Evolutionary conservation across 2,329 filamentous ascomycete genomes (phyloP).

Genomic region (Boeremia lycopersici): DNA sequence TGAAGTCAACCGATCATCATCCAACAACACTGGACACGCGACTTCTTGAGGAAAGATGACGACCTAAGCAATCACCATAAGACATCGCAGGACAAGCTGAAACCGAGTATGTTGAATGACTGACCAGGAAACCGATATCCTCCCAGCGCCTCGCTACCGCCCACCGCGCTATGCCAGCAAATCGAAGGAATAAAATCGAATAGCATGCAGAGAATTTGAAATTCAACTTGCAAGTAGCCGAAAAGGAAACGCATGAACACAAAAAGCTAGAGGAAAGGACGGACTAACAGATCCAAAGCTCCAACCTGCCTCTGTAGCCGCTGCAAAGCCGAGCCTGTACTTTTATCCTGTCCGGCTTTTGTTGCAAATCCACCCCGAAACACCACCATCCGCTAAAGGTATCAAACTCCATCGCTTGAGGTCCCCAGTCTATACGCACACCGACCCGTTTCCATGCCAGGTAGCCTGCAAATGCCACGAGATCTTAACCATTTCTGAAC

Average conservation of each 20-base stretch:
- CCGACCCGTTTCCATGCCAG: conserved; percentile 40
- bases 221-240: conserved; percentile 9
- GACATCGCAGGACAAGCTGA: conserved; percentile 13
- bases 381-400: conserved; percentile 44
- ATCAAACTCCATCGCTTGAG: conserved; percentile 47
- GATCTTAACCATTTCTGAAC: conserved; percentile 46
- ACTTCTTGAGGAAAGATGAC: background rate
- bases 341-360: conserved; percentile 43
- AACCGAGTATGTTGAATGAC: conserved; percentile 14
- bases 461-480: conserved; percentile 47
- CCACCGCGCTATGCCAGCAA: conserved; percentile 21
- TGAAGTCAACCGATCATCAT: background rate
- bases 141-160: conserved; percentile 20
- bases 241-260: conserved; percentile 7
- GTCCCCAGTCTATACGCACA: conserved; percentile 47
- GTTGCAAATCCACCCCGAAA: conserved; percentile 40
- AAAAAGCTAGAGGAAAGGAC: conserved; percentile 9
- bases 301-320: conserved; percentile 6
- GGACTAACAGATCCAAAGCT: conserved; percentile 16
- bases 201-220: conserved; percentile 9
- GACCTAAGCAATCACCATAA: conserved; percentile 6
- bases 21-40: background rate
- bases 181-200: conserved; percentile 13
- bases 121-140: conserved; percentile 18
- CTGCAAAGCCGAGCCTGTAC: conserved; percentile 21